These are phyloP conservation scores for Pholiota adiposa DNA, from an alignment of 1,284 basidiomycete species.

Conservation along the genomic window DNA sequence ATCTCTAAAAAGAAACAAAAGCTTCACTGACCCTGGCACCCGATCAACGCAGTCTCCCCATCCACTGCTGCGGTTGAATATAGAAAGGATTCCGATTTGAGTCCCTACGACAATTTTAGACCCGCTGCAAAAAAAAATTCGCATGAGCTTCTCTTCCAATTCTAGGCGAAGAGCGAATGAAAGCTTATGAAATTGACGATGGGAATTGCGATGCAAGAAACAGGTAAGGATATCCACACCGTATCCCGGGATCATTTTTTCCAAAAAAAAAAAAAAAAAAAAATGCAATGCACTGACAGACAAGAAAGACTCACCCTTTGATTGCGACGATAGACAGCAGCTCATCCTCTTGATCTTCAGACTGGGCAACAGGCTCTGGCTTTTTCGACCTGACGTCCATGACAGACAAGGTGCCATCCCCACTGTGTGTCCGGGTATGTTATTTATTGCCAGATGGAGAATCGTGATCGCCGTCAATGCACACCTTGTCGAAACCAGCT, in stretches of 20 bases:
- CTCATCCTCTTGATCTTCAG: conserved; percentile 97
- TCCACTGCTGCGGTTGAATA: conserved; percentile 87
- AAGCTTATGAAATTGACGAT: conserved; percentile 2
- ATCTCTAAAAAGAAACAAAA: conserved; percentile 15
- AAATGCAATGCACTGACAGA: background rate
- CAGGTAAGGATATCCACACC: conserved; percentile 15
- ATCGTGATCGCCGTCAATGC: conserved; percentile 21
- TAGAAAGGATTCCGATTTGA: conserved; percentile 87
- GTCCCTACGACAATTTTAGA: conserved; percentile 89
- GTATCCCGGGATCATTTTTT: conserved; percentile 8
- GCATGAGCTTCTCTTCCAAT: background rate
- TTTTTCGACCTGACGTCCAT: conserved; percentile 87
- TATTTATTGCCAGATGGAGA: background rate
- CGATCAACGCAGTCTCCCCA: conserved; percentile 95
- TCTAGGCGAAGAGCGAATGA: background rate
- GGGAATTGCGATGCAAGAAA: conserved; percentile 8
- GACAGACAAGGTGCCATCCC: conserved; percentile 90
- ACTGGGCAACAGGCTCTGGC: conserved; percentile 73
- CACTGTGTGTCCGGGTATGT: conserved; percentile 50
- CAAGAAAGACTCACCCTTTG: conserved; percentile 61
- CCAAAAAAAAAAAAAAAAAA: background rate
- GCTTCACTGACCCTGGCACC: conserved; percentile 72
- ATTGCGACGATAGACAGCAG: conserved; percentile 85
- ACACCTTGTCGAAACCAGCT: conserved; percentile 85
- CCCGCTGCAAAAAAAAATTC: background rate